These are phyloP conservation scores for Intubia oerlemansii DNA, from an alignment of 2,329 filamentous ascomycete species.

Conservation along the genomic window DNA sequence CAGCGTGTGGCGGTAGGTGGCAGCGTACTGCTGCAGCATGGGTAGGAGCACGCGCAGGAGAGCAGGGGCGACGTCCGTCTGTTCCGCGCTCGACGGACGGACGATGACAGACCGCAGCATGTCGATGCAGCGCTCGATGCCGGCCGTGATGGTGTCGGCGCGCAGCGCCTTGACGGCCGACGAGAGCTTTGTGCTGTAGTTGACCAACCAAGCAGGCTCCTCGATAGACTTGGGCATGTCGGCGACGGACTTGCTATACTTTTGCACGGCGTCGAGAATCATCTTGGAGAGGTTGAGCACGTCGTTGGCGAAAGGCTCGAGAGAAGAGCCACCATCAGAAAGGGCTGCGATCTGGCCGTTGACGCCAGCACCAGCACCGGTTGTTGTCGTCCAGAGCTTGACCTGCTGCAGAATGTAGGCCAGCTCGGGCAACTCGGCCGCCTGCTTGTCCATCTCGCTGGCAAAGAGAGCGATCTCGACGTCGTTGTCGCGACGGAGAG, in stretches of 20 bases:
- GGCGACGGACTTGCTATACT: slow-evolving; percentile 34
- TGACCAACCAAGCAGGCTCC: slow-evolving; percentile 39
- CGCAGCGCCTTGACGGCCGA: slow-evolving; percentile 37
- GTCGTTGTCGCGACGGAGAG: slow-evolving; percentile 15
- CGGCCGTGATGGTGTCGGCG: slow-evolving; percentile 28
- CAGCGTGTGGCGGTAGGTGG: slow-evolving; percentile 36
- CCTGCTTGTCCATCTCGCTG: slow-evolving; percentile 20
- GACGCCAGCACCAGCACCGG: no score
- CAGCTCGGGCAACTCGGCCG: slow-evolving; percentile 31
- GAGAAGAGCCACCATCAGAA: background rate
- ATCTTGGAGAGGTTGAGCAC: slow-evolving; percentile 49
- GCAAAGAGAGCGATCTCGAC: slow-evolving; percentile 17
- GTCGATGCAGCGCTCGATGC: slow-evolving; percentile 17
- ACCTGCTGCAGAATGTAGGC: slow-evolving; percentile 46
- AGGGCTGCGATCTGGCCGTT: background rate
- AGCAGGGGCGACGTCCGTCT: slow-evolving; percentile 13
- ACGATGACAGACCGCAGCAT: slow-evolving; percentile 11
- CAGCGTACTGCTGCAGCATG: slow-evolving; percentile 52
- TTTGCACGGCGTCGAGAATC: slow-evolving; percentile 61
- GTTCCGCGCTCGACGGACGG: slow-evolving; percentile 1
- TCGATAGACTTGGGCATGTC: slow-evolving; percentile 36
- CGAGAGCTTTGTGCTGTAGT: slow-evolving; percentile 28
- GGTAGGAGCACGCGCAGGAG: slow-evolving; percentile 43
- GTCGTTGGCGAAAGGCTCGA: slow-evolving; percentile 29
- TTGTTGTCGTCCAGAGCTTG: slow-evolving; percentile 33